Evolutionary conservation across 331 rosid species (phyloP).

Genomic region (Rosa hybrid): DNA sequence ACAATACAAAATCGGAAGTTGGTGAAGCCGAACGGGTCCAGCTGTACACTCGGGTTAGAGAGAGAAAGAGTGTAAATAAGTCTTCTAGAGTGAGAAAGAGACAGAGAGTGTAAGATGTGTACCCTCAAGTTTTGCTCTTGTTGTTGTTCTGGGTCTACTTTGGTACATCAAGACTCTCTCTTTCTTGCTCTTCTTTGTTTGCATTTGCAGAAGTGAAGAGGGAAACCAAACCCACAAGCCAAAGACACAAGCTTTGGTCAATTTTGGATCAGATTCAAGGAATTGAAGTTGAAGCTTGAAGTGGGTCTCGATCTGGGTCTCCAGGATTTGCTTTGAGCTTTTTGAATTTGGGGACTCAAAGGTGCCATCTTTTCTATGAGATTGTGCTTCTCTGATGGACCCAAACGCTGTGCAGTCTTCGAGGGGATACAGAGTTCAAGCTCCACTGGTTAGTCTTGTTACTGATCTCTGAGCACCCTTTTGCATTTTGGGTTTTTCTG

Average conservation of each 20-base stretch:
- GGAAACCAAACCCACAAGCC: conserved; percentile 1
- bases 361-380: conserved; percentile 35
- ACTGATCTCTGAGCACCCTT: conserved; percentile 6
- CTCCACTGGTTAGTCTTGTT: conserved; percentile 81
- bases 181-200: conserved; percentile 25
- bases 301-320: conserved; percentile 59
- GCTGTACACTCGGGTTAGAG: conserved; percentile 35
- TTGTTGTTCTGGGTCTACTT: conserved; percentile 8
- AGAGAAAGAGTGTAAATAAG: not conserved
- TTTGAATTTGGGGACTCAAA: conserved; percentile 30
- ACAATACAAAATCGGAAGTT: conserved; percentile 40
- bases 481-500: not conserved
- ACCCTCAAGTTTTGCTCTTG: conserved; percentile 30
- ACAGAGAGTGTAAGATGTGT: conserved; percentile 9
- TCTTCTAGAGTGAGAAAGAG: conserved; percentile 23
- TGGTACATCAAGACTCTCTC: conserved; percentile 7
- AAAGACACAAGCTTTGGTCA: not conserved
- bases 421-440: conserved; percentile 85
- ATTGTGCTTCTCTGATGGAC: conserved; percentile 62
- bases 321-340: conserved; percentile 32
- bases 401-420: conserved; percentile 60
- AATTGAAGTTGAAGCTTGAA: conserved; percentile 50
- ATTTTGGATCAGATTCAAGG: conserved; percentile 53
- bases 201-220: conserved; percentile 44
- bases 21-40: conserved; percentile 48